Evolutionary conservation across 495 filamentous ascomycete species (phyloP).

Genomic region (Penicillium silybi): DNA sequence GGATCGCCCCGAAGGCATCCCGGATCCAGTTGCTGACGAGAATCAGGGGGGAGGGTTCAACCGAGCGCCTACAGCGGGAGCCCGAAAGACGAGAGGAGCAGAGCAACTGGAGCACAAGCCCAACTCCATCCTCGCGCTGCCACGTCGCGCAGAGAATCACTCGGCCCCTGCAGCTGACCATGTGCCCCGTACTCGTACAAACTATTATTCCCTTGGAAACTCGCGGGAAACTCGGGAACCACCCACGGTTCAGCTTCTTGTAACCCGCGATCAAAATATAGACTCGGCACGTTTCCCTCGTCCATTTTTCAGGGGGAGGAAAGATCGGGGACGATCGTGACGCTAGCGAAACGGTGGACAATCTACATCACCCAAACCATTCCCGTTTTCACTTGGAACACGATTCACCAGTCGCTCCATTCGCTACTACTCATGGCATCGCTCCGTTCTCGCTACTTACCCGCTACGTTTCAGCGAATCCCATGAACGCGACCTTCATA

Average conservation of each 20-base stretch:
- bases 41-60: not conserved
- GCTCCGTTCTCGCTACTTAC: not conserved
- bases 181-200: not conserved
- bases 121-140: conserved; percentile 8
- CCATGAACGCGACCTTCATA: conserved; percentile 7
- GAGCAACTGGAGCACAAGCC: not conserved
- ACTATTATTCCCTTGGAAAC: not conserved
- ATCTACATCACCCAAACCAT: not conserved
- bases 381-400: not conserved
- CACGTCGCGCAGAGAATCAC: conserved; percentile 19
- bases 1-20: conserved; percentile 29
- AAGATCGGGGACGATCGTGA: conserved; percentile 2
- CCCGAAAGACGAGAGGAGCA: not conserved
- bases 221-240: not conserved
- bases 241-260: not conserved
- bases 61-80: conserved; percentile 15
- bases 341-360: not conserved
- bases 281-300: not conserved
- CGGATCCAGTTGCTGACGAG: conserved; percentile 11
- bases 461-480: not conserved
- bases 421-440: no score
- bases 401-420: not conserved
- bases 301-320: not conserved
- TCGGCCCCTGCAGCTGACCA: conserved; percentile 21
- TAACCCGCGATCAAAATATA: not conserved